Percentiles rank a stretch among this genome's conserved stretches.
These are phyloP conservation scores for Onygena corvina DNA, from an alignment of 2,329 filamentous ascomycete species.

Conservation along the genomic window DNA sequence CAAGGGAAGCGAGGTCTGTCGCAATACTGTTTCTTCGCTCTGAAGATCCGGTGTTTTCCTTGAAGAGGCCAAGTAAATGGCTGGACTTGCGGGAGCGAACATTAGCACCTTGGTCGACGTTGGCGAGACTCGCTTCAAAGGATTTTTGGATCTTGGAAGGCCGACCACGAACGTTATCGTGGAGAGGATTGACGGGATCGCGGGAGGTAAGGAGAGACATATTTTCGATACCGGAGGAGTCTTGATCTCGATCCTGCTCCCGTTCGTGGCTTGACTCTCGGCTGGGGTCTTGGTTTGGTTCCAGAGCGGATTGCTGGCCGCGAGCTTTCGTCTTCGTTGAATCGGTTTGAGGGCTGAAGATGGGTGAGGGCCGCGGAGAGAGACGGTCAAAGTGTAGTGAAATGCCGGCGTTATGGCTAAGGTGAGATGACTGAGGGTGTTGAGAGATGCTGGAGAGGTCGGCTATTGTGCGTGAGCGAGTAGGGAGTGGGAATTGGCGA, in stretches of 20 bases:
- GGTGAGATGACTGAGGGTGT: background rate
- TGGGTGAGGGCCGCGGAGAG: constrained; percentile 3
- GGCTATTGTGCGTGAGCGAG: background rate
- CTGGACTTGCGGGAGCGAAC: constrained; percentile 54
- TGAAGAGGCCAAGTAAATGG: constrained; percentile 54
- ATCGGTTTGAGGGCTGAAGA: background rate
- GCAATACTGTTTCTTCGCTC: constrained; percentile 35
- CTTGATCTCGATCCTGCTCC: background rate
- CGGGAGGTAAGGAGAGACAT: constrained; percentile 2
- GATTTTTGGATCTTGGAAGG: constrained; percentile 46
- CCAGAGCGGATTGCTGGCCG: no score
- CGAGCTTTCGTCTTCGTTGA: background rate
- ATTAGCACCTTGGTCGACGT: constrained; percentile 42
- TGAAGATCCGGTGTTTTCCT: constrained; percentile 46
- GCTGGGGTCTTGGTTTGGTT: background rate
- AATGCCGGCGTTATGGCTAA: background rate
- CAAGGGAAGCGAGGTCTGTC: background rate
- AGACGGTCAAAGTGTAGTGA: constrained; percentile 1
- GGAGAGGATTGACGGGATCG: background rate
- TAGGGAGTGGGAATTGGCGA: background rate
- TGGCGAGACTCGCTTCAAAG: constrained; percentile 51
- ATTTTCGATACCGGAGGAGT: background rate
- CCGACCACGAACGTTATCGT: constrained; percentile 4
- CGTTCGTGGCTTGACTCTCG: background rate
- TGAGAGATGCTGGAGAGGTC: constrained; percentile 3